Evolutionary conservation across 1,284 basidiomycete genomes (phyloP).

Genomic region (Moesziomyces globuligerus): DNA sequence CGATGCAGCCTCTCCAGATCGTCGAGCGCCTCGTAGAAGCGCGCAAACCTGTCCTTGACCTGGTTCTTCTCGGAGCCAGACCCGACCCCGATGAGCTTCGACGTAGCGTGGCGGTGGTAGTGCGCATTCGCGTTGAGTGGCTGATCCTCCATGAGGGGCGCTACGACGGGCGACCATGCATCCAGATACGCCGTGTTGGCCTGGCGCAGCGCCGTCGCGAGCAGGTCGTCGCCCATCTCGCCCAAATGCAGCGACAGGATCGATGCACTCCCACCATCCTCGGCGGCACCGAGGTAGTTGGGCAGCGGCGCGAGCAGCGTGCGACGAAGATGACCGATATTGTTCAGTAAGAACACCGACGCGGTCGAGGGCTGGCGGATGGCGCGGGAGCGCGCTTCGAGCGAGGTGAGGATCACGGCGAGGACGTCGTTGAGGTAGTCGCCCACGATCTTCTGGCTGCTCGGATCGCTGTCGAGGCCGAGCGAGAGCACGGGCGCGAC

Average conservation of each 20-base stretch:
- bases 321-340: slow-evolving; percentile 52
- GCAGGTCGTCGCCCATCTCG: slow-evolving; percentile 53
- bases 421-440: slow-evolving; percentile 58
- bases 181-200: slow-evolving; percentile 60
- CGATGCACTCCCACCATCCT: slow-evolving; percentile 23
- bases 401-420: slow-evolving; percentile 46
- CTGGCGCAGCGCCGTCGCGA: slow-evolving; percentile 45
- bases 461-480: slow-evolving; percentile 43
- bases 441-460: slow-evolving; percentile 43
- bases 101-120: slow-evolving; percentile 46
- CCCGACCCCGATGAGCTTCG: slow-evolving; percentile 56
- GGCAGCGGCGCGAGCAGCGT: slow-evolving; percentile 32
- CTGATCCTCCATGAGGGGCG: slow-evolving; percentile 60
- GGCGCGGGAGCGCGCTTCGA: slow-evolving; percentile 52
- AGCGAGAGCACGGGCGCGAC: slow-evolving; percentile 55
- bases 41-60: slow-evolving; percentile 62
- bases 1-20: slow-evolving; percentile 58
- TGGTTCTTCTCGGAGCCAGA: slow-evolving; percentile 54
- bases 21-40: slow-evolving; percentile 60
- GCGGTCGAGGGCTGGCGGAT: slow-evolving; percentile 59
- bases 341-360: slow-evolving; percentile 62
- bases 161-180: slow-evolving; percentile 58
- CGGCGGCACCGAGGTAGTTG: slow-evolving; percentile 21
- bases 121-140: slow-evolving; percentile 25
- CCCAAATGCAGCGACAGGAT: slow-evolving; percentile 46